These are phyloP conservation scores for Solanum pennellii DNA, from an alignment of 257 asterid species.

Conservation along the genomic window DNA sequence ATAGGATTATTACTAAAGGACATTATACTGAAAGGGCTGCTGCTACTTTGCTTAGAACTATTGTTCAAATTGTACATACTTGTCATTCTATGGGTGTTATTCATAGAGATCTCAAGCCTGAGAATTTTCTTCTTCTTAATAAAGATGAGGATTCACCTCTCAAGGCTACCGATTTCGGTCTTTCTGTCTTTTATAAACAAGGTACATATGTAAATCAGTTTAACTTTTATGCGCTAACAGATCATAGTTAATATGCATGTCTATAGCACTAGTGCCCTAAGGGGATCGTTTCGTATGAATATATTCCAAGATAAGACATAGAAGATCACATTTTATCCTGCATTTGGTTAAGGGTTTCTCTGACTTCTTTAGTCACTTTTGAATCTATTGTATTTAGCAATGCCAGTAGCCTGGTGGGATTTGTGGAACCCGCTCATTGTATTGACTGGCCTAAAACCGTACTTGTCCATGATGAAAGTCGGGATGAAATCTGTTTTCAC, in stretches of 20 bases:
- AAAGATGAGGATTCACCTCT: slow-evolving; percentile 77
- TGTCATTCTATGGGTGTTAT: slow-evolving; percentile 91
- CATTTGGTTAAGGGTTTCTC: neutral
- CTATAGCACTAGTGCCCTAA: neutral
- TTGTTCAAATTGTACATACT: slow-evolving; percentile 81
- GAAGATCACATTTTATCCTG: neutral
- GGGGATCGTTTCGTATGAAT: neutral
- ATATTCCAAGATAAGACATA: too few relatives aligned
- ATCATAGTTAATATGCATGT: neutral
- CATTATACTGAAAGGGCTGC: slow-evolving; percentile 85
- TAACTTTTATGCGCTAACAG: neutral
- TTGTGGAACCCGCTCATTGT: neutral
- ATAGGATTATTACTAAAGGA: slow-evolving; percentile 76
- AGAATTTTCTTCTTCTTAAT: slow-evolving; percentile 65
- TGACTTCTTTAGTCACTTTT: neutral
- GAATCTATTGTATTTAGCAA: neutral
- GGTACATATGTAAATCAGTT: slow-evolving; percentile 19
- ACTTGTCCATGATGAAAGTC: neutral
- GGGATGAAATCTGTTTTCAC: neutral
- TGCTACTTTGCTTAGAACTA: slow-evolving; percentile 66
- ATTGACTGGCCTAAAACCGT: neutral
- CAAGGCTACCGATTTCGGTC: slow-evolving; percentile 87
- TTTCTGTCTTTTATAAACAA: slow-evolving; percentile 73
- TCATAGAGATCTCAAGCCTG: slow-evolving; percentile 91
- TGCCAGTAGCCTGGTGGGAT: neutral